These are phyloP conservation scores for Penicillium pulvis DNA, from an alignment of 495 filamentous ascomycete species.

Conservation along the genomic window DNA sequence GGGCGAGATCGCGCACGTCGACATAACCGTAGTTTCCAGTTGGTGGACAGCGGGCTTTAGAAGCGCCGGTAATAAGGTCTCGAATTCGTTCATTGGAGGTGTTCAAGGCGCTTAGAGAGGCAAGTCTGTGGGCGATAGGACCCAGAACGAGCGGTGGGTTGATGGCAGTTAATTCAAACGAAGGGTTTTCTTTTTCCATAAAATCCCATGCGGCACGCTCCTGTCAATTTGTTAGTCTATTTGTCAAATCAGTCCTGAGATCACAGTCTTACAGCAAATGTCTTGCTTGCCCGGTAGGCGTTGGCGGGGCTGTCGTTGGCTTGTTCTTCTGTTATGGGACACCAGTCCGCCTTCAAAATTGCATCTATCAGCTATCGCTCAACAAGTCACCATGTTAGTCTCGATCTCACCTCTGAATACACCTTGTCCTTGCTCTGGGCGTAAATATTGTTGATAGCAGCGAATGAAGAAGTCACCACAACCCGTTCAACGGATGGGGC, in stretches of 20 bases:
- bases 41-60: slow-evolving; percentile 54
- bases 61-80: slow-evolving; percentile 53
- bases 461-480: slow-evolving; percentile 76
- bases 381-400: neutral
- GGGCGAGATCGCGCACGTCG: slow-evolving; percentile 60
- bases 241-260: neutral
- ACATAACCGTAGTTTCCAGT: slow-evolving; percentile 53
- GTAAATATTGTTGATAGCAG: slow-evolving; percentile 59
- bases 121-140: slow-evolving; percentile 54
- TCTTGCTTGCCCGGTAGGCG: slow-evolving; percentile 53
- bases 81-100: slow-evolving; percentile 57
- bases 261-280: slow-evolving; percentile 30
- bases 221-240: neutral
- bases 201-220: slow-evolving; percentile 70
- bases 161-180: slow-evolving; percentile 63
- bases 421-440: slow-evolving; percentile 39
- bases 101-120: slow-evolving; percentile 54
- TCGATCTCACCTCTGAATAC: slow-evolving; percentile 55
- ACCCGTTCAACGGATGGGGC: slow-evolving; percentile 52
- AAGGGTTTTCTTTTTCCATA: slow-evolving; percentile 60
- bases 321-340: slow-evolving; percentile 68
- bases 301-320: slow-evolving; percentile 41
- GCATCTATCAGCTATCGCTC: neutral
- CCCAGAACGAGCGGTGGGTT: slow-evolving; percentile 64
- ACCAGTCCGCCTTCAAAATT: slow-evolving; percentile 60